Conservation (phyloP, 2,329 filamentous ascomycete genomes). For the Volutella citrinella region DNA sequence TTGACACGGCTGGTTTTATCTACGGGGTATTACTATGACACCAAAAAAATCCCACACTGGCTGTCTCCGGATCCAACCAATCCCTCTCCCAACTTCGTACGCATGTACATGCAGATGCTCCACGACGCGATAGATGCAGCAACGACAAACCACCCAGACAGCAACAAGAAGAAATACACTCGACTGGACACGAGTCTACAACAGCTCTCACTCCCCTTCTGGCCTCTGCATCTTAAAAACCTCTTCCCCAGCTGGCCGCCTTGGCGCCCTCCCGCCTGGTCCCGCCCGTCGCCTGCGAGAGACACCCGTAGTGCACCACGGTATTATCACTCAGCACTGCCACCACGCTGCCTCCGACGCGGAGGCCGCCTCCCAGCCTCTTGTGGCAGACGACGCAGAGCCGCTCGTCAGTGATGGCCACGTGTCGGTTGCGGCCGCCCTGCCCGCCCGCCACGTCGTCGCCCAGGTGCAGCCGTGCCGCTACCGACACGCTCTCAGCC, state of each 20-base stretch:
- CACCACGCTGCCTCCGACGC: slow-evolving; percentile 87
- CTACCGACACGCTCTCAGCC: slow-evolving; percentile 74
- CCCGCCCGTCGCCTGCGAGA: slow-evolving; percentile 49
- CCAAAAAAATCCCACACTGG: too few species aligned
- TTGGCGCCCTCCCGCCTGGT: slow-evolving; percentile 30
- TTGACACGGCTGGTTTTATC: too few species aligned
- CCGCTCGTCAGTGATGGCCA: slow-evolving; percentile 81
- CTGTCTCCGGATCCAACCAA: slow-evolving; percentile 15
- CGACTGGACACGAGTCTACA: too few species aligned
- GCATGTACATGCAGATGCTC: slow-evolving; percentile 24
- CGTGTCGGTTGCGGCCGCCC: slow-evolving; percentile 58
- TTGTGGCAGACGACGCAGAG: slow-evolving; percentile 94
- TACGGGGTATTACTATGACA: too few species aligned
- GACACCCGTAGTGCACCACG: slow-evolving; percentile 80
- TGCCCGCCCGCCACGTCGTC: slow-evolving; percentile 54
- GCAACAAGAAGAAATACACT: slow-evolving; percentile 10
- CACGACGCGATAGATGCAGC: slow-evolving; percentile 7
- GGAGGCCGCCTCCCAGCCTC: slow-evolving; percentile 77
- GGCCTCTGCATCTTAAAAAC: slow-evolving; percentile 27
- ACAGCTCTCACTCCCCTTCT: too few species aligned
- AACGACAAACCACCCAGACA: slow-evolving; percentile 7
- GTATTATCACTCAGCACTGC: slow-evolving; percentile 81
- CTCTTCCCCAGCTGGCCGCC: slow-evolving; percentile 36
- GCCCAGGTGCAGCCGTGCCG: slow-evolving; percentile 71
- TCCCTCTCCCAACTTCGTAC: too few species aligned